Conservation (phyloP, 2,329 filamentous ascomycete species). For the Juglanconis juglandina region DNA sequence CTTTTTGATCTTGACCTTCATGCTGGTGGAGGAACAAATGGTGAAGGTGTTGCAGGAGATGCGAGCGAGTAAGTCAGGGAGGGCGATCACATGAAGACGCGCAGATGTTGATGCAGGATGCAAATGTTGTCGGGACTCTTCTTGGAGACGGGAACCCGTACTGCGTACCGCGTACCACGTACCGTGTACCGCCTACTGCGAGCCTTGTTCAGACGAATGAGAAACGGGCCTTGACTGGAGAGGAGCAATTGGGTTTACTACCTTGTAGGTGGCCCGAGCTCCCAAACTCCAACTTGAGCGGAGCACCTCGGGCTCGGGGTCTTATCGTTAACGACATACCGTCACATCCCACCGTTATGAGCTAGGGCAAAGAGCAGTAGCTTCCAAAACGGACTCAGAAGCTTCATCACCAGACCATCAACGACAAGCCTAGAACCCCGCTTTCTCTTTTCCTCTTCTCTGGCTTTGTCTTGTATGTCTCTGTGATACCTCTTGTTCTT, state of each 20-base stretch:
- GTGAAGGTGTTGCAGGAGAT: neutral
- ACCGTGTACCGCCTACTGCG: too few species aligned
- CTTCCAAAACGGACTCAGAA: neutral
- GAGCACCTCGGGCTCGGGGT: neutral
- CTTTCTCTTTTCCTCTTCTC: neutral
- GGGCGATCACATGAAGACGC: neutral
- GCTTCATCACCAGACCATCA: neutral
- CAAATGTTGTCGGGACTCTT: neutral
- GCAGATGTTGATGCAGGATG: neutral
- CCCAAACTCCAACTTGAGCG: neutral
- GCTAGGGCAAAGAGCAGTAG: neutral
- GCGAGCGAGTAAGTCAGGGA: neutral
- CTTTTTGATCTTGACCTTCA: conserved; percentile 93
- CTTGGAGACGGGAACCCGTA: neutral
- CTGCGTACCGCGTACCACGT: neutral
- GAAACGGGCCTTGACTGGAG: neutral
- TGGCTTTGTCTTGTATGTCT: too few species aligned
- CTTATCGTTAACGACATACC: neutral
- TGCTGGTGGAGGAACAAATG: conserved; percentile 35
- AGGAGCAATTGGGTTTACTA: neutral
- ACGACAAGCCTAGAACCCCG: neutral
- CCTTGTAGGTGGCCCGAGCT: neutral
- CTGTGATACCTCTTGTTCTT: too few species aligned
- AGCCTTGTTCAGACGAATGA: neutral
- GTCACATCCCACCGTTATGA: neutral